These are phyloP conservation scores for Claviceps fusiformis DNA, from an alignment of 2,329 filamentous ascomycete genomes.

Conservation along the genomic window DNA sequence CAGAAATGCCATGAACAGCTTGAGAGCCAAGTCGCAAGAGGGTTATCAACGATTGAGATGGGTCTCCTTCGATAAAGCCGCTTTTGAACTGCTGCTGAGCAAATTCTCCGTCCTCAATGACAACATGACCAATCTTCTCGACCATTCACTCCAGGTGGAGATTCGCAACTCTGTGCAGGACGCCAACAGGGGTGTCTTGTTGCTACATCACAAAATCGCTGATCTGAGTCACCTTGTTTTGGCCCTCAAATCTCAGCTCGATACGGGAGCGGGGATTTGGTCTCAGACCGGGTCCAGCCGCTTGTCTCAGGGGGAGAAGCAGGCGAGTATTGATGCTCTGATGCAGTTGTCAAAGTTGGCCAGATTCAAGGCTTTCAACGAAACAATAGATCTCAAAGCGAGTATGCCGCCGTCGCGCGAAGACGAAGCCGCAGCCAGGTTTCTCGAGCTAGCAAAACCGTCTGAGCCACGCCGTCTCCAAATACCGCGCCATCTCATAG, in stretches of 20 bases:
- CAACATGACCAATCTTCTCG: conserved; percentile 33
- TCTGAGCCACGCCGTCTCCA: conserved; percentile 19
- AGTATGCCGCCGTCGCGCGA: conserved; percentile 14
- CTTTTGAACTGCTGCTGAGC: conserved; percentile 29
- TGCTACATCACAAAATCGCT: conserved; percentile 31
- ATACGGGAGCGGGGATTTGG: conserved; percentile 14
- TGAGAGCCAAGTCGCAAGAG: conserved; percentile 24
- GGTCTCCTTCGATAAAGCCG: conserved; percentile 32
- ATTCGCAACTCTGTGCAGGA: conserved; percentile 34
- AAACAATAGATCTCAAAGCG: conserved; percentile 27
- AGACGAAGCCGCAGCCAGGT: conserved; percentile 24
- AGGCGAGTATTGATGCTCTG: conserved; percentile 26
- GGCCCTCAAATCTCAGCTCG: conserved; percentile 30
- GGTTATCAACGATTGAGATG: conserved; percentile 25
- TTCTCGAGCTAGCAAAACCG: conserved; percentile 25
- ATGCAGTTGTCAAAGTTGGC: conserved; percentile 29
- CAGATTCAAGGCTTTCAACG: conserved; percentile 38
- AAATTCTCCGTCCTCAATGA: conserved; percentile 32
- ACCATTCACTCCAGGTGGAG: conserved; percentile 31
- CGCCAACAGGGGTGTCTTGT: conserved; percentile 31
- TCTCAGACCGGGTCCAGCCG: conserved; percentile 9
- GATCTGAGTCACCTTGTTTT: conserved; percentile 32
- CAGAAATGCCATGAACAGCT: conserved; percentile 26
- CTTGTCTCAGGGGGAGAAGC: conserved; percentile 21
- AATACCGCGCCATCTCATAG: conserved; percentile 21